Percentiles rank a stretch among this genome's conserved stretches.
phyloP scores from a whole-genome alignment of 2,329 filamentous ascomycete genomes.

The Fusarium sp. region DNA sequence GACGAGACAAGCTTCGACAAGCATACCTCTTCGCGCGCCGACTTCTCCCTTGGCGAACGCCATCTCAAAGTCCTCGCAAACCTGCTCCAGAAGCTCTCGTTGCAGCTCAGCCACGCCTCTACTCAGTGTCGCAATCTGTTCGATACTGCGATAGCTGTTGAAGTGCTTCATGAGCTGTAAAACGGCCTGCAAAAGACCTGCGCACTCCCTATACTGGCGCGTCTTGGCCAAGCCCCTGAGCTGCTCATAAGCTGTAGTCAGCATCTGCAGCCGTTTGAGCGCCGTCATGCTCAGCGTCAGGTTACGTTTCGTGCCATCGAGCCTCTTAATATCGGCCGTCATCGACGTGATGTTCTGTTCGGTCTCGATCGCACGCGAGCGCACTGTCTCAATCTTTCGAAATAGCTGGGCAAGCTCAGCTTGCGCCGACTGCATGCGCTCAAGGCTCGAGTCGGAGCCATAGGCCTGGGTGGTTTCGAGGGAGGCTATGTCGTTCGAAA shows the following conservation, averaged over 20 bases:
- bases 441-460: conserved; percentile 86
- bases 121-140: conserved; percentile 94
- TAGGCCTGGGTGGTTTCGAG: conserved; percentile 84
- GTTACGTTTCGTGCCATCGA: conserved; percentile 97
- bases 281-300: conserved; percentile 98
- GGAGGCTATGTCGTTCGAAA: conserved; percentile 80
- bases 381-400: conserved; percentile 93
- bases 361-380: conserved; percentile 88
- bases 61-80: conserved; percentile 99
- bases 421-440: conserved; percentile 92
- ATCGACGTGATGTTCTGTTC: conserved; percentile 97
- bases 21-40: conserved; percentile 72
- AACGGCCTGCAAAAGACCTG: conserved; percentile 91
- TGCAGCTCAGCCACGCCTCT: conserved; percentile 94
- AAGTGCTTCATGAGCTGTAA: conserved; percentile 99
- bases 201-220: conserved; percentile 94
- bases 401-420: conserved; percentile 90
- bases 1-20: conserved; percentile 90
- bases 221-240: conserved; percentile 84
- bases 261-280: conserved; percentile 95
- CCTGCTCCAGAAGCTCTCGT: conserved; percentile 90
- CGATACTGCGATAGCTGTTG: conserved; percentile 96
- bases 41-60: conserved; percentile 92
- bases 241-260: conserved; percentile 99
- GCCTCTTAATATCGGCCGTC: conserved; percentile 97